Evolutionary conservation across 2,329 filamentous ascomycete species (phyloP), one percentile per base, ranked within the genome.

Genomic region (Penicillium sp.): DNA sequence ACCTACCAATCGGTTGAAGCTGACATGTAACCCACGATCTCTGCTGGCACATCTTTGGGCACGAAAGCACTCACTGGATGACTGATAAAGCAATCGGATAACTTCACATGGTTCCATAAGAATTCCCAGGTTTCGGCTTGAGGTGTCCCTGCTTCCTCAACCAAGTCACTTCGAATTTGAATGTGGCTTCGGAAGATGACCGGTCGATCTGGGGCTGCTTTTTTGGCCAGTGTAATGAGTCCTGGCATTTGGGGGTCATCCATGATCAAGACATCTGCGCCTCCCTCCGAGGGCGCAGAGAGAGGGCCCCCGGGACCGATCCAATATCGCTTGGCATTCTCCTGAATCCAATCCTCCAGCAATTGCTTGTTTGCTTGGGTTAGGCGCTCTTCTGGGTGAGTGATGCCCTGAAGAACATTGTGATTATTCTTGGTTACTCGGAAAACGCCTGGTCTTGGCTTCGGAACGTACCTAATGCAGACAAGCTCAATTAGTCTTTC

Each of bases 161-260:
- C 82, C 11, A 93, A 80, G 66, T 94, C 90, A 57, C 85, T 86
- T 52, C 90, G 85, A 54, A 94, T 87, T 71, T 94, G 89, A 52
- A 94, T 94, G 70, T 94, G 90, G 44, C 88, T 91, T 55, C 90
- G 84, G 75, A 90, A 94, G 36, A 93, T 83, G 19, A 94, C 84
- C 1, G 90, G 90, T 11, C 90, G 83, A n/a, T 87, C 71, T 1
- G 89, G 88, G 1, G 89, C 89, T 6, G 81, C 55, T 53, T 83
- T 76, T 74, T 92, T 93, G 67, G 91, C 87, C 29, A 93, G 77
- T 3, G 87, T 86, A 50, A 93, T 90, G 33, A 94, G 78, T 5
- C 83, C 84, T 3, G 90, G 89, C 90, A 93, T 93, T 72, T 94
- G 90, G 1, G 90, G 89, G 62, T 94, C 90, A 64, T 94, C 90